These are phyloP conservation scores for Limnanthes douglasii DNA, from an alignment of 345 rosid genomes.

Conservation along the genomic window DNA sequence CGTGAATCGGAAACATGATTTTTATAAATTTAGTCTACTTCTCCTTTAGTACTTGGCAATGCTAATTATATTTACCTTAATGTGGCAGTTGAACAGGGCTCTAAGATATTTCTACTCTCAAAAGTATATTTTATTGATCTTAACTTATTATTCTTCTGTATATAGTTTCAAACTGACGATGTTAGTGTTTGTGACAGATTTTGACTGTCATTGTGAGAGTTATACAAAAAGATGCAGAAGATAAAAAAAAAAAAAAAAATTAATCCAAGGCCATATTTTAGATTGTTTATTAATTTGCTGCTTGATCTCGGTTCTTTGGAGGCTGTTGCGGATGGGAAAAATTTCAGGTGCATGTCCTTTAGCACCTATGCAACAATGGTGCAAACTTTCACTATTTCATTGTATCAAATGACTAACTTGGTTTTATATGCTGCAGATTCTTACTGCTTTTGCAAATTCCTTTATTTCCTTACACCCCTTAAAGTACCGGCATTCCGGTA, in stretches of 20 bases:
- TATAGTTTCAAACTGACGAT: background rate
- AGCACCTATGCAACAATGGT: slow-evolving; percentile 1
- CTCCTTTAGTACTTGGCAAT: too few species aligned
- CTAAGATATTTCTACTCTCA: slow-evolving; percentile 42
- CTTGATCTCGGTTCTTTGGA: slow-evolving; percentile 55
- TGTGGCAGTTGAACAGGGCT: slow-evolving; percentile 84
- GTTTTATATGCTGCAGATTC: slow-evolving; percentile 37
- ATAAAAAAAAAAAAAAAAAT: slow-evolving; percentile 48
- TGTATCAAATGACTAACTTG: slow-evolving; percentile 8
- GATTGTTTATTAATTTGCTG: slow-evolving; percentile 69
- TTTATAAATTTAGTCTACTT: background rate
- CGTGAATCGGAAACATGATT: too few species aligned
- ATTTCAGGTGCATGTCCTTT: slow-evolving; percentile 46
- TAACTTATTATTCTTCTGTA: too few species aligned
- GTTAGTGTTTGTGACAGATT: slow-evolving; percentile 27
- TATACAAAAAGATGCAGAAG: slow-evolving; percentile 80
- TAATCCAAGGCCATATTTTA: slow-evolving; percentile 58
- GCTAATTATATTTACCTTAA: too few species aligned
- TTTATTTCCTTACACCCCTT: slow-evolving; percentile 86
- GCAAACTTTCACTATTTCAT: too few species aligned
- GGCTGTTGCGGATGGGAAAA: slow-evolving; percentile 46
- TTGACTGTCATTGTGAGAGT: slow-evolving; percentile 55
- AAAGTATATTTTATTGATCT: slow-evolving; percentile 24
- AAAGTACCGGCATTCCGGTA: slow-evolving; percentile 93
- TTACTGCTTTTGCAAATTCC: slow-evolving; percentile 71